A percentile compares a stretch with the other conserved stretches of the same genome.
Evolutionary conservation across 164 flowering plant genomes (phyloP).

Genomic region (Santalum album): DNA sequence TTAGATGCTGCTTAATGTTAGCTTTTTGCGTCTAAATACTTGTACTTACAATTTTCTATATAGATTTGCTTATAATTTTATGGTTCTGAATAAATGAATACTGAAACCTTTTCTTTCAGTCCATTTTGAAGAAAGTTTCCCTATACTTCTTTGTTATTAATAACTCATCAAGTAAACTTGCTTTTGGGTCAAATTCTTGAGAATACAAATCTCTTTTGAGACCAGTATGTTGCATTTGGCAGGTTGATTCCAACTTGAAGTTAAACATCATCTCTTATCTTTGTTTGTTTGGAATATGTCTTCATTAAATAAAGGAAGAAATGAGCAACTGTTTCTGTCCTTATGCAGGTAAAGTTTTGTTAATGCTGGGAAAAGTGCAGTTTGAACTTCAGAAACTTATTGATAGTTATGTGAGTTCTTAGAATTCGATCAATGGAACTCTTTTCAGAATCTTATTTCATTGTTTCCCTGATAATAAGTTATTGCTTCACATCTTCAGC

Average conservation of each 20-base stretch:
- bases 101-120: too few relatives aligned
- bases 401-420: conserved; percentile 69
- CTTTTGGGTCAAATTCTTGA: neutral
- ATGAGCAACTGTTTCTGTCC: neutral
- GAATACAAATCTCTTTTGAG: neutral
- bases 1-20: too few relatives aligned
- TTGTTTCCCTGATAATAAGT: neutral
- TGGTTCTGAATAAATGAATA: too few relatives aligned
- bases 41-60: too few relatives aligned
- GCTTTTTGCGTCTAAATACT: too few relatives aligned
- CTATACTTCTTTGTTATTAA: too few relatives aligned
- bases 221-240: neutral
- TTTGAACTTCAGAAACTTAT: conserved; percentile 74
- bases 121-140: too few relatives aligned
- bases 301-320: neutral
- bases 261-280: too few relatives aligned
- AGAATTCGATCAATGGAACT: neutral
- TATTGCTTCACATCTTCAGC: conserved; percentile 37
- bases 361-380: conserved; percentile 83
- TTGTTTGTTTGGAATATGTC: too few relatives aligned
- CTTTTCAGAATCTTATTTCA: neutral
- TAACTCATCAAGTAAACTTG: neutral
- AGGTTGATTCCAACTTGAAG: too few relatives aligned
- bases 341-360: conserved; percentile 56
- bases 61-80: too few relatives aligned